A percentile compares a stretch with the other conserved stretches of the same genome.
These are phyloP conservation scores for Fusarium subglutinans DNA, from an alignment of 2,329 filamentous ascomycete species.

Conservation along the genomic window DNA sequence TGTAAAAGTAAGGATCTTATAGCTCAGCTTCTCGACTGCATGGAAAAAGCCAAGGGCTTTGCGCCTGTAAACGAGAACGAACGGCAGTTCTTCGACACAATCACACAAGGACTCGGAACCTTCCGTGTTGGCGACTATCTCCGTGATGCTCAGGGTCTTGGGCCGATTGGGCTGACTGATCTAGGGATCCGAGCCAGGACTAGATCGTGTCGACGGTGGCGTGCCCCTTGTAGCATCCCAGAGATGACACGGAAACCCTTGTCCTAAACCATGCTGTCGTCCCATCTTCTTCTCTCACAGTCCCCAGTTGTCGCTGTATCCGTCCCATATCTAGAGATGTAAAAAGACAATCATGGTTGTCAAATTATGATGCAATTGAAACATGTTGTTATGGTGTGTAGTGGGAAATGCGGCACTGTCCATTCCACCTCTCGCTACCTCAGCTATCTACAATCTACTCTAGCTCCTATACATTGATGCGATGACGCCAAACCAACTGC, in stretches of 20 bases:
- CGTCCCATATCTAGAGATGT: no score
- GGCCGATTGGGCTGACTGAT: not conserved
- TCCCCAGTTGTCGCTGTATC: no score
- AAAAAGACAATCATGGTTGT: no score
- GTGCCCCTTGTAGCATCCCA: not conserved
- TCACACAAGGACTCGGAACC: not conserved
- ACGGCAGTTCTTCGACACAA: not conserved
- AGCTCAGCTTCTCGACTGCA: not conserved
- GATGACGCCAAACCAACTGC: constrained; percentile 32
- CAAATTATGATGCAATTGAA: no score
- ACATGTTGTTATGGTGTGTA: no score
- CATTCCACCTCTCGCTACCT: no score
- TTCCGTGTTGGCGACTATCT: no score
- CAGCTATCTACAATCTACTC: rapidly evolving
- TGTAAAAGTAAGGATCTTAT: not conserved
- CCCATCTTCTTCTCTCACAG: no score
- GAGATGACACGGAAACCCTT: no score
- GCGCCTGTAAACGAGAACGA: not conserved
- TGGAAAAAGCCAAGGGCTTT: not conserved
- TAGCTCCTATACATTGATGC: constrained; percentile 11
- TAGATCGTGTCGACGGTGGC: not conserved
- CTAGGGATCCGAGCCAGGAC: not conserved
- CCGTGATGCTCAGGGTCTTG: no score
- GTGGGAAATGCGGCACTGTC: no score
- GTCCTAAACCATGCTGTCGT: no score